Conservation (phyloP, 257 asterid genomes). For the Apocynum venetum region DNA sequence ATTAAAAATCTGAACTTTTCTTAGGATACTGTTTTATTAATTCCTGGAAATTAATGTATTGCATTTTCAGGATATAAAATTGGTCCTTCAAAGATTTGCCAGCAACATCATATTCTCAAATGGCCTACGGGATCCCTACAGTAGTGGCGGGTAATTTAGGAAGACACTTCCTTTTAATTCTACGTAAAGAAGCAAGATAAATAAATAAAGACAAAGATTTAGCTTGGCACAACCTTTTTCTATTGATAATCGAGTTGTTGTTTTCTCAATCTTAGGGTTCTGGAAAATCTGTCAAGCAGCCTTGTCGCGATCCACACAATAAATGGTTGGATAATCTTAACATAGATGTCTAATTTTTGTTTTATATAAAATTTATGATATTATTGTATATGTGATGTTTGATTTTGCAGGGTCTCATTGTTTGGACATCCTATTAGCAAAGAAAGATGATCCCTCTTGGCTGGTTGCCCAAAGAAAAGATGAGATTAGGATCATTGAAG, state of each 20-base stretch:
- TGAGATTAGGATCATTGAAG: constrained; percentile 32
- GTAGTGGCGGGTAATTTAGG: constrained; percentile 38
- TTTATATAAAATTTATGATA: background rate
- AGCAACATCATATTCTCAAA: constrained; percentile 53
- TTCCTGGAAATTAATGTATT: background rate
- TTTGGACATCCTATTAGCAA: constrained; percentile 38
- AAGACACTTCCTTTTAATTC: background rate
- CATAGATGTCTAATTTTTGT: background rate
- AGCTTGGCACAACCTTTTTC: too few species aligned
- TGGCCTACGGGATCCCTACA: constrained; percentile 45
- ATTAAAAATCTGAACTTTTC: too few species aligned
- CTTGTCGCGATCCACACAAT: constrained; percentile 43
- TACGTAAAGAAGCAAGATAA: background rate
- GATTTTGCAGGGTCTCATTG: constrained; percentile 59
- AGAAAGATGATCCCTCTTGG: constrained; percentile 56
- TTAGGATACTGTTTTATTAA: background rate
- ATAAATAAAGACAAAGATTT: background rate
- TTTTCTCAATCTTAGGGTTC: constrained; percentile 27
- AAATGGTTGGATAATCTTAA: constrained; percentile 36
- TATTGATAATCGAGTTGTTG: background rate
- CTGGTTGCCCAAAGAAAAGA: constrained; percentile 42
- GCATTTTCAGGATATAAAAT: constrained; percentile 37
- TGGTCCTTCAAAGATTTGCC: constrained; percentile 31
- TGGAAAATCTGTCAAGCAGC: constrained; percentile 40
- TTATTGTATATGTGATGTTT: too few species aligned